Evolutionary conservation across 208 protist species (phyloP).

Genomic region (Trichomonas gallinae): DNA sequence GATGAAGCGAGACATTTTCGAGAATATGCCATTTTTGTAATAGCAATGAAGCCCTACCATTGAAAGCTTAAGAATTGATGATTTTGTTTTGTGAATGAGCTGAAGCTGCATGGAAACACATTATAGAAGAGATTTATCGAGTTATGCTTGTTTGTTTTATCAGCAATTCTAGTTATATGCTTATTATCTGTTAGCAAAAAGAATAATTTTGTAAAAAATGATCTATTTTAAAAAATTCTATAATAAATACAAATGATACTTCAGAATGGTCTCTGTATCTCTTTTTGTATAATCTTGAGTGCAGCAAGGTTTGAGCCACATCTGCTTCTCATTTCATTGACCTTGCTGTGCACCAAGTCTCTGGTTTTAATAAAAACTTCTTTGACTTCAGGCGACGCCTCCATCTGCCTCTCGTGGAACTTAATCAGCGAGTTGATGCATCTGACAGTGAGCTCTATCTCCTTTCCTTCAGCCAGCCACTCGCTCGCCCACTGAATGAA

Average conservation of each 20-base stretch:
- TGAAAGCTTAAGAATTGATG: too few relatives aligned
- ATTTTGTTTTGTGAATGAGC: too few relatives aligned
- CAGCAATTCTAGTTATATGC: neutral
- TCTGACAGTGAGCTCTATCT: neutral
- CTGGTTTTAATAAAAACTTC: neutral
- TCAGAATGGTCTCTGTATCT: neutral
- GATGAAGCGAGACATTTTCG: too few relatives aligned
- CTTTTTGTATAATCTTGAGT: neutral
- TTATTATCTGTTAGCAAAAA: too few relatives aligned
- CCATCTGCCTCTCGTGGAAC: neutral
- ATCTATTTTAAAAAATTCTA: neutral
- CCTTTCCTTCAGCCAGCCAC: neutral
- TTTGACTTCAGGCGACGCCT: neutral
- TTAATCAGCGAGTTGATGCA: neutral
- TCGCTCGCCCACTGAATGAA: neutral
- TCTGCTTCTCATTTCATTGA: neutral
- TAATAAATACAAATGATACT: neutral
- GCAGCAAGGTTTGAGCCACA: neutral
- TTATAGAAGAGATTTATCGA: too few relatives aligned
- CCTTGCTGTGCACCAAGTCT: neutral
- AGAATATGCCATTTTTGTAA: too few relatives aligned
- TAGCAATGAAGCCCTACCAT: too few relatives aligned
- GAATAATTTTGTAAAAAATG: neutral
- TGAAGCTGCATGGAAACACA: too few relatives aligned
- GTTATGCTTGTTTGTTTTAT: too few relatives aligned